A percentile compares a stretch with the other conserved stretches of the same genome.
These are phyloP conservation scores for Cenchrus americanus DNA, from an alignment of 176 grass and related monocot genomes.

Conservation along the genomic window DNA sequence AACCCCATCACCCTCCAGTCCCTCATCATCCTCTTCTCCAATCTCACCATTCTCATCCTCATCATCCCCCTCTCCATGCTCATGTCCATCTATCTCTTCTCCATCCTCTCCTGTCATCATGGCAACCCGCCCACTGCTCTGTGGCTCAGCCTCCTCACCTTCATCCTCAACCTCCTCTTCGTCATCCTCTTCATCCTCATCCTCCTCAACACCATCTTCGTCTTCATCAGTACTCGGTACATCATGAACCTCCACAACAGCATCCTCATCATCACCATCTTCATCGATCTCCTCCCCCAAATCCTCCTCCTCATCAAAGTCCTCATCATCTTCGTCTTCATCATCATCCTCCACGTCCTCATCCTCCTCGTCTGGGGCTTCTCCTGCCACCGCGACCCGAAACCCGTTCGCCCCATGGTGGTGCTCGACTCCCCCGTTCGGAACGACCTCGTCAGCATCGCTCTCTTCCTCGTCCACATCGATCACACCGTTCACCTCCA, in stretches of 20 bases:
- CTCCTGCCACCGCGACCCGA: conserved; percentile 52
- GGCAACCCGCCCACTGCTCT: conserved; percentile 58
- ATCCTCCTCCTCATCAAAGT: conserved; percentile 73
- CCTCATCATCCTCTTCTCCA: conserved; percentile 72
- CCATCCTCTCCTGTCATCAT: conserved; percentile 32
- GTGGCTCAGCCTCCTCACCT: conserved; percentile 57
- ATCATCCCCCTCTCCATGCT: conserved; percentile 85
- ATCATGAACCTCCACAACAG: conserved; percentile 63
- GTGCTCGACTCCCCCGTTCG: conserved; percentile 52
- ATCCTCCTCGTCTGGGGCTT: conserved; percentile 54
- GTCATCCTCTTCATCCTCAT: conserved; percentile 54
- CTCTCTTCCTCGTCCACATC: conserved; percentile 95
- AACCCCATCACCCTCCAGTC: conserved; percentile 58
- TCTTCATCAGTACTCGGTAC: conserved; percentile 59
- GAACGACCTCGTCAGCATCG: conserved; percentile 78
- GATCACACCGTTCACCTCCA: conserved; percentile 64
- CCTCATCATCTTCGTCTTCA: conserved; percentile 64
- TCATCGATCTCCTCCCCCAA: conserved; percentile 85
- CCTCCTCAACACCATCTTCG: conserved; percentile 70
- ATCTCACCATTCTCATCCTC: conserved; percentile 90
- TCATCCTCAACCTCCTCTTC: conserved; percentile 67
- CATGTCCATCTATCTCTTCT: conserved; percentile 94
- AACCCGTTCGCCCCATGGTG: conserved; percentile 68
- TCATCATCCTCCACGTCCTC: conserved; percentile 70
- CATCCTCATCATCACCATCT: conserved; percentile 68